Evolutionary conservation across 2,329 filamentous ascomycete species (phyloP), one percentile per base, ranked within the genome.

Genomic region (Diplodia mutila): DNA sequence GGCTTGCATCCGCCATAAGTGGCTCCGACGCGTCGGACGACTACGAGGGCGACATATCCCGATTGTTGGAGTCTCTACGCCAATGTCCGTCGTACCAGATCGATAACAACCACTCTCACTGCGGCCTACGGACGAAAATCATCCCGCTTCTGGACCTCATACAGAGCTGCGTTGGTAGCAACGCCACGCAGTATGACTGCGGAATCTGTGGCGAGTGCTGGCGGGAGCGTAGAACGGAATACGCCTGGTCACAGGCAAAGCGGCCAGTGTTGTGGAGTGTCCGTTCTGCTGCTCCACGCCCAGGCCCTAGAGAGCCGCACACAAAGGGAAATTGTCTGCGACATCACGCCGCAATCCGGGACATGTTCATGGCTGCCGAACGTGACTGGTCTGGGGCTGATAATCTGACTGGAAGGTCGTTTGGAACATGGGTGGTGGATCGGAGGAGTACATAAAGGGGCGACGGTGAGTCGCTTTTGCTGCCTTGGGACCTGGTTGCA

Each of bases 61-160:
- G 85, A 29, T 74, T 93, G 1, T 75, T 93, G 18, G 79, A 85
- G 11, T 83, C 83, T 0, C 80, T 93, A 25, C 85, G 87, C 46
- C 88, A 92, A 76, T 88, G 86, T 61, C 89, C 91, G 0, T 85
- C 84, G 66, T 93, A 93, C 74, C 91, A 93, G 76, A 85, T 93
- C 68, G 90, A 94, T 76, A 85, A 85, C 70, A 83, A 92, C 74
- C 91, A 94, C 76, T 84, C 84, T 1, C 90, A 93, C 76, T 94
- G 91, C 74, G 91, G 91, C 1, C 81, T 92, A 46, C 82, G 90
- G 53, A 87, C 86, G 3, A 84, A 88, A 21, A 77, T 93, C 3
- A 79, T 91, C 48, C 89, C 90, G 8, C 83, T 91, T 3, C 77
- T 93, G 18, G 89, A 91, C 66, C 85, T 88, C 65, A 79, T 93